Base-by-base conservation (phyloP, 371 early-diverging fungal genomes). In the Mycotypha africana region DNA sequence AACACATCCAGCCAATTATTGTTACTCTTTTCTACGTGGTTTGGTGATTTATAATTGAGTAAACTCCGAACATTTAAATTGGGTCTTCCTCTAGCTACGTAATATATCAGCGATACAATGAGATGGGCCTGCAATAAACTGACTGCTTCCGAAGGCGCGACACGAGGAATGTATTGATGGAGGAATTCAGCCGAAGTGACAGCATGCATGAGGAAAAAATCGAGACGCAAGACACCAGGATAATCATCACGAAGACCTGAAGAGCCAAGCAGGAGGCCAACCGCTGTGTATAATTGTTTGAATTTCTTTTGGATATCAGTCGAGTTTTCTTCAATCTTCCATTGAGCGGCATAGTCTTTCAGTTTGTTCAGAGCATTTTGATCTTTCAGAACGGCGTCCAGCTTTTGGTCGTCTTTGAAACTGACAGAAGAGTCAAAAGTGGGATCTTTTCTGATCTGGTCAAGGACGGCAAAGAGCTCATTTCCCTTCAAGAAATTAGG, bases 181-280 rank as follows among this genome's bases (percentile, higher is more conserved):
- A 79, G 17, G 31, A 81, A 79, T 25, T 70, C 67, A 4, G 62
- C 50, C 5, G 79, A 76, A 0, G 81, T 81, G 36, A 81, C 36
- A 11, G 67, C 62, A 42, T 82, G 82, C 71, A 79, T 72, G 31
- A 72, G 47, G 41, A 74, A 68, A 51, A 76, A 76, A 38, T 74
- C 74, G 14, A 67, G 42, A 23, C 58, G 55, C 3, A 52, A 15
- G 31, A 54, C 42, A 12, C 47, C 58, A 43, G 59, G 51, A 33
- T 57, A 46, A 22, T 53, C 45, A 2, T 55, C 32, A 8, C 62
- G 60, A 20, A 70, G 48, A 28, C 38, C 73, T 2, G 62, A 41
- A 4, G 63, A 59, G 23, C 66, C 74, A 11, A 57, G 45, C 15
- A 42, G 47, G 12, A 68, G 16, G 19, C 53, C 22, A 16, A 39